phyloP scores from a whole-genome alignment of 805 yeast genomes.

The Ogataea henricii region DNA sequence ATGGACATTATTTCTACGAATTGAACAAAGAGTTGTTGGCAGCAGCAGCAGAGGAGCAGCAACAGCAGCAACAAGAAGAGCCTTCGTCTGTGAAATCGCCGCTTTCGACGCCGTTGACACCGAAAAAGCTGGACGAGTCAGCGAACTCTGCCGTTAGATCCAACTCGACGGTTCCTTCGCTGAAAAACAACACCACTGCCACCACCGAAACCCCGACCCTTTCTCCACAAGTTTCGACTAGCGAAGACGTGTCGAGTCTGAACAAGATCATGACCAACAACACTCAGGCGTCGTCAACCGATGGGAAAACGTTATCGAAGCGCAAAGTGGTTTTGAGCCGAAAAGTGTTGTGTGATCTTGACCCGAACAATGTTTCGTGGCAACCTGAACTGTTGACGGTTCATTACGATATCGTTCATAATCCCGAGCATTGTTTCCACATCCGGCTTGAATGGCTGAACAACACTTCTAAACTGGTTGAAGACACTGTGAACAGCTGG shows the following conservation, averaged over 20 bases:
- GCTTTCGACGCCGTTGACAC: slow-evolving; percentile 14
- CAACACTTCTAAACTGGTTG: slow-evolving; percentile 82
- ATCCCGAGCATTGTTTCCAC: slow-evolving; percentile 93
- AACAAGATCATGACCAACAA: slow-evolving; percentile 5
- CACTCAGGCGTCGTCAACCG: slow-evolving; percentile 3
- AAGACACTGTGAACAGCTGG: slow-evolving; percentile 76
- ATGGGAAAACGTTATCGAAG: not conserved
- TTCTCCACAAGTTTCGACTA: slow-evolving; percentile 17
- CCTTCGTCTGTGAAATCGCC: slow-evolving; percentile 12
- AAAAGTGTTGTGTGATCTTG: slow-evolving; percentile 70
- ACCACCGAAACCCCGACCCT: slow-evolving; percentile 8
- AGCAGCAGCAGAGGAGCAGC: slow-evolving; percentile 24
- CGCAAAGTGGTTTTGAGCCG: slow-evolving; percentile 60
- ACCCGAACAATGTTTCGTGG: slow-evolving; percentile 68
- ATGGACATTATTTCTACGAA: slow-evolving; percentile 91
- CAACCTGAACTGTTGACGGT: slow-evolving; percentile 78
- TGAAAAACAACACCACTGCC: slow-evolving; percentile 6
- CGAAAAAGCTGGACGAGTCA: slow-evolving; percentile 16
- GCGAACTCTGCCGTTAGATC: slow-evolving; percentile 11
- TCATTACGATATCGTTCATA: slow-evolving; percentile 89
- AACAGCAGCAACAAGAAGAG: slow-evolving; percentile 12
- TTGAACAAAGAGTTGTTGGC: slow-evolving; percentile 57
- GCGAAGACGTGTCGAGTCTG: slow-evolving; percentile 12
- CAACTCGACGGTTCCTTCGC: slow-evolving; percentile 19
- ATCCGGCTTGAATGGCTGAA: slow-evolving; percentile 90